Evolutionary conservation across 306 rosid species (phyloP).

Genomic region (Medicago truncatula): DNA sequence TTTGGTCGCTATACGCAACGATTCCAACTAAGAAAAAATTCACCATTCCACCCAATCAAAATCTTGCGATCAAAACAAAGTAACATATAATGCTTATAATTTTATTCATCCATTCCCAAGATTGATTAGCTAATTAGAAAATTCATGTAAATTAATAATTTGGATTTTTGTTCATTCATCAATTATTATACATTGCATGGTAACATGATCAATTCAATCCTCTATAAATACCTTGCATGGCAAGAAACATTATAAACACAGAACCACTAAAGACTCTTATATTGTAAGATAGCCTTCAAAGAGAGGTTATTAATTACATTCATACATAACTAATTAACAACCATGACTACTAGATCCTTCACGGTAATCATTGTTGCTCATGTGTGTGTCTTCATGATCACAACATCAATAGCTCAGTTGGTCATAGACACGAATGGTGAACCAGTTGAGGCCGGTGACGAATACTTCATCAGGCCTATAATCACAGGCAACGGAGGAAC

Average conservation of each 20-base stretch:
- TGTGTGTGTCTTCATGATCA: neutral
- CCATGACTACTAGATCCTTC: neutral
- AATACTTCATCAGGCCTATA: neutral
- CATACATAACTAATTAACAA: too few relatives aligned
- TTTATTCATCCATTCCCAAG: too few relatives aligned
- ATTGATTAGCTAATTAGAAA: too few relatives aligned
- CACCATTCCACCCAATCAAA: neutral
- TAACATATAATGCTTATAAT: neutral
- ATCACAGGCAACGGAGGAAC: neutral
- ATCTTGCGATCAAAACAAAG: neutral
- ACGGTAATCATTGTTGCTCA: neutral
- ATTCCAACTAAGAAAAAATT: neutral
- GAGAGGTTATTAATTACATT: too few relatives aligned
- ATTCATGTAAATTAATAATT: too few relatives aligned
- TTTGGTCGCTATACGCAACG: neutral
- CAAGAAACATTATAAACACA: neutral
- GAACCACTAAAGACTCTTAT: neutral
- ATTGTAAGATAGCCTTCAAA: too few relatives aligned
- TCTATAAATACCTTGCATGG: neutral
- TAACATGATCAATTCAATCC: neutral
- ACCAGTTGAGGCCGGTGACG: neutral
- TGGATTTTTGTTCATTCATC: neutral
- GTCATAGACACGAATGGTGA: neutral
- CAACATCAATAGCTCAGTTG: neutral
- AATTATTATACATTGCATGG: neutral